phyloP scores from a whole-genome alignment of 805 yeast species.

The baker's yeast (Saccharomyces cerevisiae) region DNA sequence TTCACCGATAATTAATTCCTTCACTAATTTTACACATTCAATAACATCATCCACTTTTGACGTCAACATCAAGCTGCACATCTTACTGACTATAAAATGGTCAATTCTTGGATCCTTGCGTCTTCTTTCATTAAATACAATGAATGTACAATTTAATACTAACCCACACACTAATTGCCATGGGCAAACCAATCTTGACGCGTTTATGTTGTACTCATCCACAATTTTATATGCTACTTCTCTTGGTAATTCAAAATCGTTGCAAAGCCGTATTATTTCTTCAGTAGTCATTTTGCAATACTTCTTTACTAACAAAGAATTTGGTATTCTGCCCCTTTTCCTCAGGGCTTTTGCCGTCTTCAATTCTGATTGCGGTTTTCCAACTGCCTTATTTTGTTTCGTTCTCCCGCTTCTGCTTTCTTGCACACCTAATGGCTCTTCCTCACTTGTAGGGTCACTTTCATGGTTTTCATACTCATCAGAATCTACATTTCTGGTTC shows the following conservation, averaged over 20 bases:
- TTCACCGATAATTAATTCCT: constrained; percentile 45
- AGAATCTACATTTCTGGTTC: background rate
- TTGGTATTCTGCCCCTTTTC: background rate
- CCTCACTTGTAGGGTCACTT: background rate
- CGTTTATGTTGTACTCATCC: constrained; percentile 42
- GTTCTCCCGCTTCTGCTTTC: background rate
- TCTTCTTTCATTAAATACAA: constrained; percentile 43
- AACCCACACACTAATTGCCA: constrained; percentile 68
- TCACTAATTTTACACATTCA: constrained; percentile 46
- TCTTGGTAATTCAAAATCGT: constrained; percentile 54
- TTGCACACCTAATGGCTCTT: background rate
- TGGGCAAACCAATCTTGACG: constrained; percentile 48
- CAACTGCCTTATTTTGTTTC: background rate
- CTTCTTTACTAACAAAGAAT: constrained; percentile 21
- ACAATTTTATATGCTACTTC: constrained; percentile 43
- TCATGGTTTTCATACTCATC: background rate
- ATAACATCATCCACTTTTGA: constrained; percentile 40
- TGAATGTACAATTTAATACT: constrained; percentile 48
- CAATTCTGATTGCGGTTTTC: background rate
- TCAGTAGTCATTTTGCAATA: constrained; percentile 33
- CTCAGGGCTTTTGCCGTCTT: background rate
- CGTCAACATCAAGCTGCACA: constrained; percentile 46
- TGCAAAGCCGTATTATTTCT: constrained; percentile 44
- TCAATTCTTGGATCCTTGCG: constrained; percentile 42
- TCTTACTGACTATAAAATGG: constrained; percentile 39